Evolutionary conservation across 768 basidiomycete species (phyloP).

Genomic region (Krasilnikovozyma curviuscula): DNA sequence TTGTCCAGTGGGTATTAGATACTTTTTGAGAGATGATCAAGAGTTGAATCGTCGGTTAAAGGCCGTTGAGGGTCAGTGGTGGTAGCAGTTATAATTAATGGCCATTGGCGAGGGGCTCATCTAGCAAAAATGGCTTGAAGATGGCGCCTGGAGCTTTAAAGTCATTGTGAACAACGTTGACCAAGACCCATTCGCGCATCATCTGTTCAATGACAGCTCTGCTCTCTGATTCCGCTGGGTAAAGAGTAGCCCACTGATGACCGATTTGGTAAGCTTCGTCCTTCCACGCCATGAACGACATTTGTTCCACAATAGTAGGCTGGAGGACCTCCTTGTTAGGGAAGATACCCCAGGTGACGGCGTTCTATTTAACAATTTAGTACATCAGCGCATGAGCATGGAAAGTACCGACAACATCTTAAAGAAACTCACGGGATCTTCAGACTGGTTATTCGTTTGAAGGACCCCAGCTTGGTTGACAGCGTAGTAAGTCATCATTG

Average conservation of each 20-base stretch:
- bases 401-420: no score
- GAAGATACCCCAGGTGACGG: conserved; percentile 98
- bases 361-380: no score
- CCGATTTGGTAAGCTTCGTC: conserved; percentile 91
- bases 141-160: conserved; percentile 70
- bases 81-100: no score
- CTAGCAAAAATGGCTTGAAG: conserved; percentile 52
- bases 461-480: conserved; percentile 92
- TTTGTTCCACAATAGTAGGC: conserved; percentile 78
- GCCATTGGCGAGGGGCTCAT: conserved; percentile 6
- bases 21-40: no score
- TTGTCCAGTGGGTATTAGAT: no score
- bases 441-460: conserved; percentile 80
- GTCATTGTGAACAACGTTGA: conserved; percentile 92
- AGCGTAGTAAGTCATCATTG: conserved; percentile 83
- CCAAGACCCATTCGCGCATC: conserved; percentile 66
- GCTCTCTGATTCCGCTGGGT: conserved; percentile 55
- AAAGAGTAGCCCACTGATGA: conserved; percentile 70
- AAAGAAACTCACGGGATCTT: conserved; percentile 57
- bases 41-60: no score
- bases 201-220: conserved; percentile 54
- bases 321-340: conserved; percentile 91
- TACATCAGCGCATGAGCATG: no score
- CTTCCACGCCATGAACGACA: conserved; percentile 27
- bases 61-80: no score